Conservation (phyloP, 805 yeast species). For the Metschnikowia aberdeeniae region DNA sequence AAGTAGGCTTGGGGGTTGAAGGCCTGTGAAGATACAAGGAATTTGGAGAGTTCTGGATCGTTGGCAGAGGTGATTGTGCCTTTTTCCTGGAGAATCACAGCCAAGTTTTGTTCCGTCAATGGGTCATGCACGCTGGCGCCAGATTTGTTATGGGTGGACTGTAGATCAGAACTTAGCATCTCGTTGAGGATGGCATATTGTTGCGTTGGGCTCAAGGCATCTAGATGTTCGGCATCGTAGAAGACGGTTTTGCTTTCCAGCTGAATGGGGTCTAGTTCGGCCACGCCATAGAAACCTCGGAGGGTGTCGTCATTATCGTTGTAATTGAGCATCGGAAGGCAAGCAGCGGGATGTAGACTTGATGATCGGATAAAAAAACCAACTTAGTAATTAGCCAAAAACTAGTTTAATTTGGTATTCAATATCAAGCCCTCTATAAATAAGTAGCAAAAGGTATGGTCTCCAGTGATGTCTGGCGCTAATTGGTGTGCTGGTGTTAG, state of each 20-base stretch:
- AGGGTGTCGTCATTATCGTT: constrained; percentile 28
- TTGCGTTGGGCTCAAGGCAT: constrained; percentile 22
- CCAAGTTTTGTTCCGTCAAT: constrained; percentile 27
- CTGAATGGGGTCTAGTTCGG: constrained; percentile 21
- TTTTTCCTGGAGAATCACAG: constrained; percentile 21
- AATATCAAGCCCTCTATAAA: not conserved
- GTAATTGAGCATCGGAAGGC: constrained; percentile 26
- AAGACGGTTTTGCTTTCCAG: constrained; percentile 17
- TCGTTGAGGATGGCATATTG: constrained; percentile 29
- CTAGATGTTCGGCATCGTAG: constrained; percentile 19
- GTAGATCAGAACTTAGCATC: constrained; percentile 19
- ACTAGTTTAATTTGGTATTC: no score
- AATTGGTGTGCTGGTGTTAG: not conserved
- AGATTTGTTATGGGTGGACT: constrained; percentile 9
- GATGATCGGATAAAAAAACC: no score
- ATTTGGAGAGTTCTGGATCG: constrained; percentile 31
- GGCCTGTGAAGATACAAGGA: constrained; percentile 32
- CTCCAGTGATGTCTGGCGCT: not conserved
- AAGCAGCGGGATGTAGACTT: no score
- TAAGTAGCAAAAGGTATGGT: not conserved
- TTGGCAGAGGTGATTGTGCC: constrained; percentile 23
- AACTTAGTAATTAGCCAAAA: no score
- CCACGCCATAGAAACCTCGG: constrained; percentile 27
- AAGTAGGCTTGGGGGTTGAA: constrained; percentile 36
- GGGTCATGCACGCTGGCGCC: constrained; percentile 33